phyloP scores from a whole-genome alignment of 140 eudicot species.

The Ambrosia hybrid region DNA sequence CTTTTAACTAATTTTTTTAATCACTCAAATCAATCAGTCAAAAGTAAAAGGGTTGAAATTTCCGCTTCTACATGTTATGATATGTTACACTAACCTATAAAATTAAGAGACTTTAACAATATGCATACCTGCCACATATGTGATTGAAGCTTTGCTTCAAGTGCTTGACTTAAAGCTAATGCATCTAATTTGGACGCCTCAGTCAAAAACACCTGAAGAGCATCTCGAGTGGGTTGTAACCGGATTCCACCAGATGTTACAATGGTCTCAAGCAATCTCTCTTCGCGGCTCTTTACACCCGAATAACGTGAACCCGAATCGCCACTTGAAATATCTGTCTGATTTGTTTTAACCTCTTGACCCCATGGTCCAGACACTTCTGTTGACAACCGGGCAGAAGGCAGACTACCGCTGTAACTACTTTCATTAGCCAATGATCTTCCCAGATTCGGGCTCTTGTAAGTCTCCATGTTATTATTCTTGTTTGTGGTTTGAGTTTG shows the following conservation, averaged over 20 bases:
- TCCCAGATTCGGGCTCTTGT: constrained; percentile 71
- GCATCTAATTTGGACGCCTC: constrained; percentile 89
- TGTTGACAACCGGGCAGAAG: constrained; percentile 45
- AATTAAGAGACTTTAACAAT: background rate
- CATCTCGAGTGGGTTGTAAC: constrained; percentile 95
- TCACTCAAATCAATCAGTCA: background rate
- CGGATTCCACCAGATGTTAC: constrained; percentile 91
- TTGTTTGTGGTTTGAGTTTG: constrained; percentile 57
- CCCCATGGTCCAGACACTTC: constrained; percentile 63
- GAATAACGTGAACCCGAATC: constrained; percentile 39
- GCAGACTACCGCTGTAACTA: constrained; percentile 42
- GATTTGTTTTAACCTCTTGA: constrained; percentile 51
- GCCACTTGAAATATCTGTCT: constrained; percentile 46
- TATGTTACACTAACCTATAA: background rate
- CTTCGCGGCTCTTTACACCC: constrained; percentile 70
- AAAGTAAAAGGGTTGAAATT: background rate
- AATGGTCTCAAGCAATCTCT: constrained; percentile 81
- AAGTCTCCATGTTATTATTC: constrained; percentile 68
- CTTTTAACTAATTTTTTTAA: background rate
- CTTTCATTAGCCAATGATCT: constrained; percentile 74
- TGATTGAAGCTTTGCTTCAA: constrained; percentile 79
- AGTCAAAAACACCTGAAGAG: constrained; percentile 64
- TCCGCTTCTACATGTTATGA: background rate
- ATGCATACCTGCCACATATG: constrained; percentile 89
- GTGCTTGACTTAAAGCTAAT: constrained; percentile 58